phyloP scores from a whole-genome alignment of 495 filamentous ascomycete genomes.

The Aeminium ludgeri region DNA sequence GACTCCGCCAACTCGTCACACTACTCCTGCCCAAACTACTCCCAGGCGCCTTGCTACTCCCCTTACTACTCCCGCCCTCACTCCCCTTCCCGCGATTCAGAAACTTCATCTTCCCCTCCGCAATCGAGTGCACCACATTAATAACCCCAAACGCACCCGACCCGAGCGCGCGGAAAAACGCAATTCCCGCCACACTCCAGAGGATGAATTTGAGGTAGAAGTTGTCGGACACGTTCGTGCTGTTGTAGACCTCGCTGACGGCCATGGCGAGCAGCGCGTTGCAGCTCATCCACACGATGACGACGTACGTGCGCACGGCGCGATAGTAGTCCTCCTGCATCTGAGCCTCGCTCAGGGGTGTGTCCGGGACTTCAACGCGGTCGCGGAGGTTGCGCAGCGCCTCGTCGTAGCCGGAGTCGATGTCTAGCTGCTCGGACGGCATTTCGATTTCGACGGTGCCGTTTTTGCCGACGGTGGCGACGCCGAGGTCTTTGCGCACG shows the following conservation, averaged over 20 bases:
- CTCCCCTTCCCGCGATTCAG: slow-evolving; percentile 7
- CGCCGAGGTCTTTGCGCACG: slow-evolving; percentile 75
- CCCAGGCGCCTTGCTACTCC: too few species aligned
- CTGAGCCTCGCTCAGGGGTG: slow-evolving; percentile 52
- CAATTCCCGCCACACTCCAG: slow-evolving; percentile 77
- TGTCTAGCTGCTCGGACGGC: slow-evolving; percentile 94
- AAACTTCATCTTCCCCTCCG: slow-evolving; percentile 63
- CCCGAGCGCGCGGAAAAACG: slow-evolving; percentile 68
- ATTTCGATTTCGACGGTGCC: slow-evolving; percentile 80
- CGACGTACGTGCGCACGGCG: slow-evolving; percentile 95
- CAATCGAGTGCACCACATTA: slow-evolving; percentile 63
- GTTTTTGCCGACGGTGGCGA: slow-evolving; percentile 49
- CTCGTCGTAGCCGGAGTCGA: slow-evolving; percentile 94
- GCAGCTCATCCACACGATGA: slow-evolving; percentile 83
- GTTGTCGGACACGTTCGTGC: slow-evolving; percentile 53
- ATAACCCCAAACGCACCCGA: slow-evolving; percentile 67
- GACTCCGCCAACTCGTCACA: not conserved
- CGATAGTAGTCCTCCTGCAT: slow-evolving; percentile 97
- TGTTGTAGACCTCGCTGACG: slow-evolving; percentile 70
- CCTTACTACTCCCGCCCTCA: slow-evolving; percentile 7
- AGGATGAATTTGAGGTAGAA: slow-evolving; percentile 86
- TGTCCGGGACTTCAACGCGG: slow-evolving; percentile 59
- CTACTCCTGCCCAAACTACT: not conserved
- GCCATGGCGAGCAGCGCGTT: slow-evolving; percentile 90
- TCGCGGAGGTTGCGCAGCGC: slow-evolving; percentile 92